Percentiles rank a stretch among this genome's conserved stretches.
phyloP scores from a whole-genome alignment of 257 asterid genomes.

The Solanum chilense region DNA sequence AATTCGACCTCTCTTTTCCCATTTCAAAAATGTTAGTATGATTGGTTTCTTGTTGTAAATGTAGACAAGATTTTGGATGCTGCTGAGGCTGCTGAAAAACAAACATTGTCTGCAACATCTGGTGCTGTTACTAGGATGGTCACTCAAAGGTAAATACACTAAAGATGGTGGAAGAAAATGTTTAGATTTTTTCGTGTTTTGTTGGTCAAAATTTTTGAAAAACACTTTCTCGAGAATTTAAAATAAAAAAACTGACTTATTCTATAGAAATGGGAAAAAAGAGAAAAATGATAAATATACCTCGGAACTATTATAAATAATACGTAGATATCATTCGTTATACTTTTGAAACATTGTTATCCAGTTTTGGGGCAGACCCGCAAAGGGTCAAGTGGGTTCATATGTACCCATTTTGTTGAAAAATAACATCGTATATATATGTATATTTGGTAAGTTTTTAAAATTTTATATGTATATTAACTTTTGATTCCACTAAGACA shows the following conservation, averaged over 20 bases:
- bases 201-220: background rate
- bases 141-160: background rate
- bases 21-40: too few species aligned
- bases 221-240: background rate
- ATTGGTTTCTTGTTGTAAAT: background rate
- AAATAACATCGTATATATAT: too few species aligned
- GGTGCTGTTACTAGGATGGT: constrained; percentile 66
- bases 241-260: background rate
- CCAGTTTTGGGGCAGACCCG: too few species aligned
- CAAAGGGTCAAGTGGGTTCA: too few species aligned
- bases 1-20: background rate
- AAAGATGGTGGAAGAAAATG: background rate
- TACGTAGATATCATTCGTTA: too few species aligned
- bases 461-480: too few species aligned
- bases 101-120: constrained; percentile 55
- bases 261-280: background rate
- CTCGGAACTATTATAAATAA: too few species aligned
- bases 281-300: too few species aligned
- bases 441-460: too few species aligned
- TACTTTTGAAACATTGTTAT: too few species aligned
- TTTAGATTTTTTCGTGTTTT: background rate
- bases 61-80: constrained; percentile 74
- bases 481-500: too few species aligned
- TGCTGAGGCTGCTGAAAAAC: constrained; percentile 88
- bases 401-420: too few species aligned